phyloP scores from a whole-genome alignment of 140 eudicot genomes.

The Anethum foeniculum region DNA sequence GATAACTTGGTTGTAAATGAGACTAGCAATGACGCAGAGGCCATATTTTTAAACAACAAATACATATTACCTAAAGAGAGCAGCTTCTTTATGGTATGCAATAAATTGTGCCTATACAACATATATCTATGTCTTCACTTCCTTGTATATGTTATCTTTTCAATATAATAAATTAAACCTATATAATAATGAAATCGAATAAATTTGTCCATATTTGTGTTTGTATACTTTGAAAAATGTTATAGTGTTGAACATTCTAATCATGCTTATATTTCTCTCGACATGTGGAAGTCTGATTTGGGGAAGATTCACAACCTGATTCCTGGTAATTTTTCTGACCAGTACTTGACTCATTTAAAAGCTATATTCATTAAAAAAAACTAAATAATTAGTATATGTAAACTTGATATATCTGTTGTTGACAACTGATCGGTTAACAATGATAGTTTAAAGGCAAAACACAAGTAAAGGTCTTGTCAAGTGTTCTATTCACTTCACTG shows the following conservation, averaged over 20 bases:
- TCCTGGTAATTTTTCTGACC: slow-evolving; percentile 50
- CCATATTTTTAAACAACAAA: slow-evolving; percentile 43
- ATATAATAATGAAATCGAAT: background rate
- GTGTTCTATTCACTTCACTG: background rate
- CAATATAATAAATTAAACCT: background rate
- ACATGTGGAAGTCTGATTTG: slow-evolving; percentile 84
- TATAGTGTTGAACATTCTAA: slow-evolving; percentile 26
- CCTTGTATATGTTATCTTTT: background rate
- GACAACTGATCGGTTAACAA: background rate
- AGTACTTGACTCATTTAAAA: slow-evolving; percentile 4
- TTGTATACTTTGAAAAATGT: background rate
- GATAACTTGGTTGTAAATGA: slow-evolving; percentile 51
- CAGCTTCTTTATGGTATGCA: slow-evolving; percentile 66
- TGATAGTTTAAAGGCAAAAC: background rate
- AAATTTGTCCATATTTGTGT: background rate
- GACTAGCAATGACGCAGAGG: slow-evolving; percentile 47
- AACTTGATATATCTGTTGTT: background rate
- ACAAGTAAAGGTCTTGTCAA: background rate
- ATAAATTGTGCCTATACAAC: background rate
- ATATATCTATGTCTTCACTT: background rate
- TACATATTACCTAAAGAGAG: slow-evolving; percentile 69
- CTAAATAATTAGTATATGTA: slow-evolving; percentile 10
- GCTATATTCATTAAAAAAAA: background rate
- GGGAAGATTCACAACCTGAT: slow-evolving; percentile 60
- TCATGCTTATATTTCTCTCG: slow-evolving; percentile 27